Conservation (phyloP, 1,284 basidiomycete species). For the Caloboletus inedulis region DNA sequence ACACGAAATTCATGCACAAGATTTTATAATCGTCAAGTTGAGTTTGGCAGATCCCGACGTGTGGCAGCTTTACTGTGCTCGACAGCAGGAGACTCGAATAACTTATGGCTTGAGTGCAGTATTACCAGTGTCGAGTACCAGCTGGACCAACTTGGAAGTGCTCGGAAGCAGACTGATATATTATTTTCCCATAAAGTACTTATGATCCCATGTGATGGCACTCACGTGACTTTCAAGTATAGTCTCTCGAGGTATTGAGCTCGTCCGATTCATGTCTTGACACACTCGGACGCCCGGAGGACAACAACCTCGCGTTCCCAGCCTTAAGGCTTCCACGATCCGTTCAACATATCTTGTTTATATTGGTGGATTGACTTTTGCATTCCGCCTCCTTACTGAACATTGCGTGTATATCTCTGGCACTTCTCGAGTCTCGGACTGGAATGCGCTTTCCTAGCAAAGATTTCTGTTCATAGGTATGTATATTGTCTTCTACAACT, state of each 20-base stretch:
- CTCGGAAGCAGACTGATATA: not conserved
- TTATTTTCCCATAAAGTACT: slow-evolving; percentile 8
- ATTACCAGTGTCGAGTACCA: too few relatives aligned
- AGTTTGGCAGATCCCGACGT: not conserved
- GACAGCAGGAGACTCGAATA: not conserved
- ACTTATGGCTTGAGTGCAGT: too few relatives aligned
- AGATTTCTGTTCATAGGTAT: slow-evolving; percentile 23
- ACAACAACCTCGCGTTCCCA: slow-evolving; percentile 13
- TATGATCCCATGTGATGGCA: slow-evolving; percentile 14
- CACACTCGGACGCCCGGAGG: slow-evolving; percentile 10
- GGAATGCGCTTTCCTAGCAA: slow-evolving; percentile 22
- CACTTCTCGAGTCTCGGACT: slow-evolving; percentile 12
- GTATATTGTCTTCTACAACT: not conserved
- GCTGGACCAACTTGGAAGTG: not conserved
- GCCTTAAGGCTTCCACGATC: slow-evolving; percentile 12
- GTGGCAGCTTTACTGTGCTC: not conserved
- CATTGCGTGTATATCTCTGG: slow-evolving; percentile 16
- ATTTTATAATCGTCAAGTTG: not conserved
- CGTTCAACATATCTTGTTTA: slow-evolving; percentile 25
- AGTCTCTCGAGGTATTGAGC: slow-evolving; percentile 16
- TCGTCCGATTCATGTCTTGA: slow-evolving; percentile 27
- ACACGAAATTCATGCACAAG: too few relatives aligned
- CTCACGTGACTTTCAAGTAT: slow-evolving; percentile 25
- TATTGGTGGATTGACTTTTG: slow-evolving; percentile 20
- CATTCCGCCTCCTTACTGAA: not conserved